These are phyloP conservation scores for Cryomyces antarcticus DNA, from an alignment of 495 filamentous ascomycete genomes.

Conservation along the genomic window DNA sequence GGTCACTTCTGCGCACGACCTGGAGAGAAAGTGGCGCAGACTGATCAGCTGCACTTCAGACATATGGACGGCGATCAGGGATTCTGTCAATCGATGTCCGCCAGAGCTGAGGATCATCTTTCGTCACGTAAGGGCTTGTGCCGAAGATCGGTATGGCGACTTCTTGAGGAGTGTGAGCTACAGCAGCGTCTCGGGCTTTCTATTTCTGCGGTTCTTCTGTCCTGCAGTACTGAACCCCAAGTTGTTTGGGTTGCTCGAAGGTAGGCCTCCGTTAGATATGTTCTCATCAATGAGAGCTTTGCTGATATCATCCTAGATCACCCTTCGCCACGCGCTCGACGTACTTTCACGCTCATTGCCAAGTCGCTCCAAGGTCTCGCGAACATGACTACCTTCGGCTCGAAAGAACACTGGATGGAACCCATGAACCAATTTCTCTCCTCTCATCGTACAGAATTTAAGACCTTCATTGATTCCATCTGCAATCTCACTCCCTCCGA, in stretches of 20 bases:
- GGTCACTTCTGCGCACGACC: conserved; percentile 47
- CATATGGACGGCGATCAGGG: conserved; percentile 67
- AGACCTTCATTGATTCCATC: conserved; percentile 67
- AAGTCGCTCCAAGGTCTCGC: conserved; percentile 92
- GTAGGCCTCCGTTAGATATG: conserved; percentile 19
- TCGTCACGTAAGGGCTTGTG: conserved; percentile 79
- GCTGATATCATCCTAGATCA: conserved; percentile 34
- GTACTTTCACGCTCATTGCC: conserved; percentile 80
- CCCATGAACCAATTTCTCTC: conserved; percentile 74
- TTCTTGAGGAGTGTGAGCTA: conserved; percentile 83
- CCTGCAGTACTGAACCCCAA: conserved; percentile 93
- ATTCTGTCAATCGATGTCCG: conserved; percentile 53
- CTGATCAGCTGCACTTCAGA: conserved; percentile 57
- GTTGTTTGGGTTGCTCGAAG: conserved; percentile 77
- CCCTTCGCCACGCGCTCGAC: conserved; percentile 66
- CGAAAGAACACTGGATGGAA: conserved; percentile 97
- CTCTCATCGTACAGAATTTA: conserved; percentile 51
- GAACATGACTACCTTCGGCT: conserved; percentile 82
- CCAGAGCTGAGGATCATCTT: conserved; percentile 72
- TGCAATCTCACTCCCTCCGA: conserved; percentile 62
- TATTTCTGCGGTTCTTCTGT: conserved; percentile 92
- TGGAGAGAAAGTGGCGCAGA: conserved; percentile 66
- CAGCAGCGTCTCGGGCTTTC: conserved; percentile 87
- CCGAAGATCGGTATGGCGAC: conserved; percentile 94
- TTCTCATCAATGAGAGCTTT: not conserved